Percentiles rank a stretch among this genome's conserved stretches.
Evolutionary conservation across 108 stramenopile species (phyloP).

Genomic region (Cyclotella sp.): DNA sequence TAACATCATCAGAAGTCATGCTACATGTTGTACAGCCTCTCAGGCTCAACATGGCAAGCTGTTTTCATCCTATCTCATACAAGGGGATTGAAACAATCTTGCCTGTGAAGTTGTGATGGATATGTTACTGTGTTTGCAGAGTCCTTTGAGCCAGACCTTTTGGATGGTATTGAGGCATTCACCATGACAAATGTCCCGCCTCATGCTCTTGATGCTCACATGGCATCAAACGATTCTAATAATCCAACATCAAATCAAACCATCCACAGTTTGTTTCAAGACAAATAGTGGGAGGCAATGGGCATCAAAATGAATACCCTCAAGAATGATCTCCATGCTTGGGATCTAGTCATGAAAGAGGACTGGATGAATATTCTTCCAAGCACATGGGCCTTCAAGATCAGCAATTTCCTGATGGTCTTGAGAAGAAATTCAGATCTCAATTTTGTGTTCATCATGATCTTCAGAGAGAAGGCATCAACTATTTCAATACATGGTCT

Average conservation of each 20-base stretch:
- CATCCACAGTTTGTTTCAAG: not conserved
- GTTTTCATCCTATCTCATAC: not conserved
- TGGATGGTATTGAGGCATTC: too few relatives aligned
- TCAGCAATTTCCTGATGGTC: constrained; percentile 29
- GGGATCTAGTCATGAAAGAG: too few relatives aligned
- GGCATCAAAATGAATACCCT: not conserved
- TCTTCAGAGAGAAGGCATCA: constrained; percentile 13
- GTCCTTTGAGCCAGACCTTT: too few relatives aligned
- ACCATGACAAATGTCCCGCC: not conserved
- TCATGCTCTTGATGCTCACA: not conserved
- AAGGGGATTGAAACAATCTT: too few relatives aligned
- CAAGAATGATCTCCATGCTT: too few relatives aligned
- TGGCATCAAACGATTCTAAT: too few relatives aligned
- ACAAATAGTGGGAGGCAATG: not conserved
- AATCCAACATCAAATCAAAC: not conserved
- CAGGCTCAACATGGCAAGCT: not conserved
- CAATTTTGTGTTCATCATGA: constrained; percentile 55
- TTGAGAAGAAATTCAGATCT: constrained; percentile 52
- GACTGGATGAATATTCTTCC: too few relatives aligned
- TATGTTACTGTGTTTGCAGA: too few relatives aligned
- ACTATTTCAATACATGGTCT: too few relatives aligned
- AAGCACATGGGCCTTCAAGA: too few relatives aligned
- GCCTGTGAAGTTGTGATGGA: too few relatives aligned
- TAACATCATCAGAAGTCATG: not conserved
- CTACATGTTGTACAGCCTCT: not conserved